A percentile compares a stretch with the other conserved stretches of the same genome.
Conservation (phyloP, 1,284 basidiomycete species). For the Vanrija sp. region DNA sequence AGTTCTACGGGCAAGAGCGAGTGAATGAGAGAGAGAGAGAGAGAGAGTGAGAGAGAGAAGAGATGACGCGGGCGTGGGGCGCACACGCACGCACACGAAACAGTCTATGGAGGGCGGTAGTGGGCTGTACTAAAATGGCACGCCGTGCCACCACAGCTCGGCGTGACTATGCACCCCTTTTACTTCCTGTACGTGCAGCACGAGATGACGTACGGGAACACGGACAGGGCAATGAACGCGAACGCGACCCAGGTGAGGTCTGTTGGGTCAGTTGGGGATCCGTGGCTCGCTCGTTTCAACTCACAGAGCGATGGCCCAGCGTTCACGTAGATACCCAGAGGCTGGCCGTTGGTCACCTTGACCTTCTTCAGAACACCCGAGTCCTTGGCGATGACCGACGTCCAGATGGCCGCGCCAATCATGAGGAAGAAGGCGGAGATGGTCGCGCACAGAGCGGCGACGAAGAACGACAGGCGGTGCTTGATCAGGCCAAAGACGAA, state of each 20-base stretch:
- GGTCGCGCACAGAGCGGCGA: conserved; percentile 39
- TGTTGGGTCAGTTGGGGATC: no score
- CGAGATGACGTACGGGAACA: conserved; percentile 47
- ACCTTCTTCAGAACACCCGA: conserved; percentile 28
- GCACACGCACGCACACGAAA: no score
- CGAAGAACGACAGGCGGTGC: conserved; percentile 41
- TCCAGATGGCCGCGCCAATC: conserved; percentile 47
- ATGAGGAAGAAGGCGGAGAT: conserved; percentile 32
- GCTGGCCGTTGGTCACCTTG: conserved; percentile 28
- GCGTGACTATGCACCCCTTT: no score
- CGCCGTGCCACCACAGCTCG: no score
- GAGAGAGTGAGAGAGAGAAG: not conserved
- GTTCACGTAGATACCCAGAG: conserved; percentile 36
- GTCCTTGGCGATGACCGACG: conserved; percentile 44
- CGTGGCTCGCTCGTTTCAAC: no score
- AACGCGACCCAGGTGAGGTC: conserved; percentile 49
- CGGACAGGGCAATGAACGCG: conserved; percentile 40
- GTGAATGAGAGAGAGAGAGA: not conserved
- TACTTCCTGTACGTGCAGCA: conserved; percentile 44
- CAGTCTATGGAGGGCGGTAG: not conserved
- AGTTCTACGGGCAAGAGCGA: not conserved
- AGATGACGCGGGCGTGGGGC: not conserved
- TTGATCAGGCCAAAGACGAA: conserved; percentile 45
- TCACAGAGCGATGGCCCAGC: conserved; percentile 42
- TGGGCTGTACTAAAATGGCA: no score